Evolutionary conservation across 345 rosid species (phyloP), one percentile per base, ranked within the genome.

Genomic region (Murraya paniculata): DNA sequence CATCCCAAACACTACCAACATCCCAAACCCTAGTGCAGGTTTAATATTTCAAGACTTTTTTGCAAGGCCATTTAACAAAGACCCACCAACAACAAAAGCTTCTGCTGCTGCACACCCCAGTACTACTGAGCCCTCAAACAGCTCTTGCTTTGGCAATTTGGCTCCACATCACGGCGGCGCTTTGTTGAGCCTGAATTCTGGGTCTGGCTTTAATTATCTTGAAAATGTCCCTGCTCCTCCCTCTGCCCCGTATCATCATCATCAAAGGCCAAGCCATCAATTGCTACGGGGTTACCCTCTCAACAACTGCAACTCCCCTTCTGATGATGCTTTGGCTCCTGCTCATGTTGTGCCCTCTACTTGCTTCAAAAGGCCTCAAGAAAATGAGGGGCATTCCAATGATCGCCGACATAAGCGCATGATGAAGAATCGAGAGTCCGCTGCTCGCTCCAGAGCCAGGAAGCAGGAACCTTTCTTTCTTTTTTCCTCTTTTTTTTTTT

Each of bases 361-460:
- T 24, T 22, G 73, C 71, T 53, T 64, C 58, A 84, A 84, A 67
- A 74, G 81, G 74, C 65, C 56, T 30, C 78, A 72, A 33, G 83
- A 81, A 57, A 68, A 55, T 35, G 79, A 56, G 4, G 84, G 56
- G 5, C 77, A 56, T 28, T 70, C 76, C 30, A 60, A 53, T 33
- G 87, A 86, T 27, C 84, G 80, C 75, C 75, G 87, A 24, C 78
- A 78, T n/a, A 86, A 85, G 76, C 86, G 93, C 57, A 76, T 75
- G 90, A 87, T 90, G 71, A 90, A 88, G 84, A 90, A 88, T 79
- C 81, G 93, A 77, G 93, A 90, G 74, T 88, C 93, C 24, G 90
- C 93, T 7, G 90, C 88, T 50, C 86, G 91, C 62, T 90, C 90
- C 78, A 80, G 93, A 39, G 89, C 90, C n/a, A 82, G 90, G 72